A percentile compares a stretch with the other conserved stretches of the same genome.
phyloP scores from a whole-genome alignment of 768 basidiomycete species.

The Tricholomella constricta region DNA sequence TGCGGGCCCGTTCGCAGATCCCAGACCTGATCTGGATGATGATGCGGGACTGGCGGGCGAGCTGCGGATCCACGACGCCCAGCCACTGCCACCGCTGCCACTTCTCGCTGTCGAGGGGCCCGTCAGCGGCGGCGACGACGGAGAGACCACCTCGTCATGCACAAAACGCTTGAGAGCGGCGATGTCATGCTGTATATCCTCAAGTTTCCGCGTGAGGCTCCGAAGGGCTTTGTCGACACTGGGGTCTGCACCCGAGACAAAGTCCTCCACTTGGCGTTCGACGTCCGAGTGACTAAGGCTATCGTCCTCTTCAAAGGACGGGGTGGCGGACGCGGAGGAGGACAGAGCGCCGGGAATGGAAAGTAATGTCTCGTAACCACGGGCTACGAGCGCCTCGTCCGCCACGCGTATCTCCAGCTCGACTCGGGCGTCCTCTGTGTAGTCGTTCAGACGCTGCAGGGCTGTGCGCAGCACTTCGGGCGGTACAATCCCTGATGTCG shows the following conservation, averaged over 20 bases:
- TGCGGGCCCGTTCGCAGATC: slow-evolving; percentile 30
- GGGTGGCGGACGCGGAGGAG: slow-evolving; percentile 8
- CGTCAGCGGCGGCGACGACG: slow-evolving; percentile 14
- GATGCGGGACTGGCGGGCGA: slow-evolving; percentile 40
- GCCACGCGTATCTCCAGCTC: slow-evolving; percentile 79
- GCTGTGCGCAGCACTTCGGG: slow-evolving; percentile 48
- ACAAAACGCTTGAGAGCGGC: slow-evolving; percentile 63
- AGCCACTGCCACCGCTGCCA: slow-evolving; percentile 34
- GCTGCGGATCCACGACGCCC: slow-evolving; percentile 60
- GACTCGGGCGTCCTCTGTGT: slow-evolving; percentile 76
- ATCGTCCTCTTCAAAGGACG: slow-evolving; percentile 14
- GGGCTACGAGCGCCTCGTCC: slow-evolving; percentile 66
- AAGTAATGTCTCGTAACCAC: slow-evolving; percentile 72
- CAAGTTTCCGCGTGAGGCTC: slow-evolving; percentile 60
- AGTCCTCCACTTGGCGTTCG: slow-evolving; percentile 53
- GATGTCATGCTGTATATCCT: slow-evolving; percentile 77
- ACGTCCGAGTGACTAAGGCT: slow-evolving; percentile 37
- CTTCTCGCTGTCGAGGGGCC: not conserved
- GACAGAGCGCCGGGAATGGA: slow-evolving; percentile 52
- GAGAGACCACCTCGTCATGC: slow-evolving; percentile 42
- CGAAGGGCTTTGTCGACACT: slow-evolving; percentile 47
- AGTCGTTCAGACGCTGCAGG: slow-evolving; percentile 68
- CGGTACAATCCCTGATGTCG: slow-evolving; percentile 19
- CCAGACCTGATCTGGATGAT: slow-evolving; percentile 12
- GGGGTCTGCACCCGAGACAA: slow-evolving; percentile 55